These are phyloP conservation scores for Entonaema liquescens DNA, from an alignment of 495 filamentous ascomycete species.

Conservation along the genomic window DNA sequence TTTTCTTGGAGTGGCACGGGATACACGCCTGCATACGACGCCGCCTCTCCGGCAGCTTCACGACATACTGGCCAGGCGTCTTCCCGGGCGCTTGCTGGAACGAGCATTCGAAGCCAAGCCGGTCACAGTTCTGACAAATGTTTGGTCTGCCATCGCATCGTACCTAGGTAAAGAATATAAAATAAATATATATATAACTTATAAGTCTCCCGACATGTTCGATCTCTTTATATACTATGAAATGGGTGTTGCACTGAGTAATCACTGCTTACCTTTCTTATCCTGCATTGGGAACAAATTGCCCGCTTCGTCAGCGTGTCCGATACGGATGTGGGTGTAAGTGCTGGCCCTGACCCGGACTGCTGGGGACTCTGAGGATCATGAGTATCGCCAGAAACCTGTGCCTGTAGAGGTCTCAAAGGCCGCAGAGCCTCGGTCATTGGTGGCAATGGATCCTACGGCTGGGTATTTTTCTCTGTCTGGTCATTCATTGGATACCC, in stretches of 20 bases:
- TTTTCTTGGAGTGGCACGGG: slow-evolving; percentile 44
- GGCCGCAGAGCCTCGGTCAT: slow-evolving; percentile 42
- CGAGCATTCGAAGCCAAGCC: slow-evolving; percentile 43
- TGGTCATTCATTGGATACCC: slow-evolving; percentile 14
- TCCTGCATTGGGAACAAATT: slow-evolving; percentile 41
- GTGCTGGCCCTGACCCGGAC: slow-evolving; percentile 4
- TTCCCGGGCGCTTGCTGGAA: slow-evolving; percentile 38
- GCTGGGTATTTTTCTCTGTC: not conserved
- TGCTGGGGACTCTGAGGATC: slow-evolving; percentile 12
- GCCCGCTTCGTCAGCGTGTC: slow-evolving; percentile 33
- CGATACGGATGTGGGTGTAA: slow-evolving; percentile 17
- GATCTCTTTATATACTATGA: not conserved
- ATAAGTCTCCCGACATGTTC: not conserved
- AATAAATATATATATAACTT: not conserved
- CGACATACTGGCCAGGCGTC: slow-evolving; percentile 30
- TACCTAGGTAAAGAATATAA: slow-evolving; percentile 19
- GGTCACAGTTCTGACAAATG: slow-evolving; percentile 42
- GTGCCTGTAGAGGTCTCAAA: slow-evolving; percentile 40
- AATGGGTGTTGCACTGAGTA: not conserved
- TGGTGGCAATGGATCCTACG: slow-evolving; percentile 13
- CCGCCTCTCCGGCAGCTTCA: slow-evolving; percentile 39
- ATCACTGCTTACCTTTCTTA: slow-evolving; percentile 34
- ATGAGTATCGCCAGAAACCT: slow-evolving; percentile 20
- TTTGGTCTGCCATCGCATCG: slow-evolving; percentile 41
- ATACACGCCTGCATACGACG: slow-evolving; percentile 43